Conservation (phyloP, 2,329 filamentous ascomycete species). For the Rutstroemia sp. region DNA sequence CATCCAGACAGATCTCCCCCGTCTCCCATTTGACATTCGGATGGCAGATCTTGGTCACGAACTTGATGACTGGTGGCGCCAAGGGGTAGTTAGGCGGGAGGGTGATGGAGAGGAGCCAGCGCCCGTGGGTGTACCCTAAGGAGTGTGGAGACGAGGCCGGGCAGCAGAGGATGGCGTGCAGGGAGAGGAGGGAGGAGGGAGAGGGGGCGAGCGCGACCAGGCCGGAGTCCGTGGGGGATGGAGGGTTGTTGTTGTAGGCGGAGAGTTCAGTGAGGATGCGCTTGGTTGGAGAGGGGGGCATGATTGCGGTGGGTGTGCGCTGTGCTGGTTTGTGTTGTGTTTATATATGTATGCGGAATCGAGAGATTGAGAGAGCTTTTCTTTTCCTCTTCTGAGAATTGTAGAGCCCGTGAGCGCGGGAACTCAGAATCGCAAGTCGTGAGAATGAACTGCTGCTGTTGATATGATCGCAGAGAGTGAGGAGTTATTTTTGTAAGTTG, state of each 20-base stretch:
- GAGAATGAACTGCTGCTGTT: no score
- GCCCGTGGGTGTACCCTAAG: constrained; percentile 48
- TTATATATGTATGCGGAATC: no score
- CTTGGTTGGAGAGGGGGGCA: constrained; percentile 38
- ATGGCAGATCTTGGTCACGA: constrained; percentile 79
- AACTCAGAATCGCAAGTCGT: no score
- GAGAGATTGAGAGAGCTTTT: no score
- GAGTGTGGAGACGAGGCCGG: constrained; percentile 50
- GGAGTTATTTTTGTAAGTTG: no score
- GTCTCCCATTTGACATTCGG: constrained; percentile 68
- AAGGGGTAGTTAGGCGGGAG: constrained; percentile 76
- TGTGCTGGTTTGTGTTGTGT: not conserved
- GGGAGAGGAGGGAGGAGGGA: constrained; percentile 45
- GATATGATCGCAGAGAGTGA: no score
- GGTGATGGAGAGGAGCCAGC: constrained; percentile 73
- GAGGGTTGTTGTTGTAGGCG: constrained; percentile 32
- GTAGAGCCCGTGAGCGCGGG: no score
- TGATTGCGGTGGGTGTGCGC: not conserved
- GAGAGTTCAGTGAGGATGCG: constrained; percentile 53
- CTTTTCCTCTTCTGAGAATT: no score
- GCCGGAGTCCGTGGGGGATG: constrained; percentile 41
- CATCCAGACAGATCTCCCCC: constrained; percentile 90
- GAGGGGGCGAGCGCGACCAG: constrained; percentile 51
- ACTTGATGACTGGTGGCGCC: constrained; percentile 67
- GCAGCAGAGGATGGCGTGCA: constrained; percentile 43